Evolutionary conservation across 371 early-diverging fungal species (phyloP).

Genomic region (Amoeboaphelidium occidentale): DNA sequence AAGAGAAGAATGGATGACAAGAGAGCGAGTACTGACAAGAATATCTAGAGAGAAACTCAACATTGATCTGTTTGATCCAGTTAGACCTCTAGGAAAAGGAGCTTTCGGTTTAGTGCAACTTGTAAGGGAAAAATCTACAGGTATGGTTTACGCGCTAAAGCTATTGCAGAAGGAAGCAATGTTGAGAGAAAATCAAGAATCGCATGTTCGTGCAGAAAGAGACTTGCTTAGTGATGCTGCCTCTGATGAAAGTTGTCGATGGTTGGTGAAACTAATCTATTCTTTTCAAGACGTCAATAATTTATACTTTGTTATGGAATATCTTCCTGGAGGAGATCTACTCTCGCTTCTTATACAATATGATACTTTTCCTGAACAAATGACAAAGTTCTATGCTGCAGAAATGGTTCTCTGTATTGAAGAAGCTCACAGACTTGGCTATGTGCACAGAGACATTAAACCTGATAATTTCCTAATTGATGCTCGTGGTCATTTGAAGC

Average conservation of each 20-base stretch:
- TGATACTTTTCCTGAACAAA: not conserved
- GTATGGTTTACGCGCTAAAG: not conserved
- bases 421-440: not conserved
- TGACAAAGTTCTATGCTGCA: not conserved
- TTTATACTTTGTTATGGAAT: constrained; percentile 1
- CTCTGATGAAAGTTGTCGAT: constrained; percentile 3
- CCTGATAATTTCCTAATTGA: constrained; percentile 19
- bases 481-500: constrained; percentile 14
- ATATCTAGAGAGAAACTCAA: constrained; percentile 15
- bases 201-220: not conserved
- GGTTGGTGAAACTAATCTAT: constrained; percentile 3
- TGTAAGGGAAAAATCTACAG: not conserved
- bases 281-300: constrained; percentile 1
- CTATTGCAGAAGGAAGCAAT: not conserved
- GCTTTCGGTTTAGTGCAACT: not conserved
- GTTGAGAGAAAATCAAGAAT: not conserved
- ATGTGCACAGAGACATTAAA: constrained; percentile 17
- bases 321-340: not conserved
- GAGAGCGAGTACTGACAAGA: constrained; percentile 24
- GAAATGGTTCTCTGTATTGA: not conserved
- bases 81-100: not conserved
- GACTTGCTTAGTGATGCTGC: not conserved
- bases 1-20: constrained; percentile 17
- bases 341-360: not conserved
- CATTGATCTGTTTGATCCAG: constrained; percentile 10